Evolutionary conservation across 768 basidiomycete species (phyloP), one percentile per base, ranked within the genome.

Genomic region (Kwoniella heveanensis): DNA sequence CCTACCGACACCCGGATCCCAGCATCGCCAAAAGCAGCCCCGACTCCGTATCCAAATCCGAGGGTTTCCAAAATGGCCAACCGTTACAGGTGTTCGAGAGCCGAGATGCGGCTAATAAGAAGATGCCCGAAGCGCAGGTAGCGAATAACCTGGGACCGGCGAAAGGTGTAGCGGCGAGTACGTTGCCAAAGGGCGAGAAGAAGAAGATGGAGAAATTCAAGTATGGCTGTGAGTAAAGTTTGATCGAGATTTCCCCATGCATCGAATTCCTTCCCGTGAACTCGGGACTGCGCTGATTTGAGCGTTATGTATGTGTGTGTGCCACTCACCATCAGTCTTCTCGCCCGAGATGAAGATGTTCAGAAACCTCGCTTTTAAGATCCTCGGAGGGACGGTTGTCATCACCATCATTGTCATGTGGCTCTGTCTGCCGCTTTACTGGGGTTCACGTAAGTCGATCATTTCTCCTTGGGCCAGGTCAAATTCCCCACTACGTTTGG

Each of bases 351-450:
- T 76, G 52, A 60, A 60, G 8, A 30, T 52, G 26, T 65, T 76
- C 47, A 54, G 74, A n/a, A 62, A 61, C 32, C 59, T 76, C 47
- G 68, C 66, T 26, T 64, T 73, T 54, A 72, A 80, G 63, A 81
- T 83, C 54, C 63, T 83, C 7, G 68, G 70, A 9, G 64, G 67
- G 13, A 76, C 74, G 1, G 62, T 75, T 6, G 66, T 80, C 13
- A 50, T 83, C 22, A 77, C 77, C 19, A 74, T 80, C 29, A 19
- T 80, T 26, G 66, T 83, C 44, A 82, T 83, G 79, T 83, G 83
- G 83, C 52, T 71, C 0, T 80, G 78, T 54, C 73, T 83, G 2
- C 81, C 82, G 2, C 64, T 81, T 60, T 83, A 78, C 66, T 82
- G 81, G 69, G 79, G 73, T 21, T 74, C 66, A 51, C 64, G 65